Evolutionary conservation across 176 grass and related monocot species (phyloP), one percentile per base, ranked within the genome.

Genomic region (Raddia distichophylla): DNA sequence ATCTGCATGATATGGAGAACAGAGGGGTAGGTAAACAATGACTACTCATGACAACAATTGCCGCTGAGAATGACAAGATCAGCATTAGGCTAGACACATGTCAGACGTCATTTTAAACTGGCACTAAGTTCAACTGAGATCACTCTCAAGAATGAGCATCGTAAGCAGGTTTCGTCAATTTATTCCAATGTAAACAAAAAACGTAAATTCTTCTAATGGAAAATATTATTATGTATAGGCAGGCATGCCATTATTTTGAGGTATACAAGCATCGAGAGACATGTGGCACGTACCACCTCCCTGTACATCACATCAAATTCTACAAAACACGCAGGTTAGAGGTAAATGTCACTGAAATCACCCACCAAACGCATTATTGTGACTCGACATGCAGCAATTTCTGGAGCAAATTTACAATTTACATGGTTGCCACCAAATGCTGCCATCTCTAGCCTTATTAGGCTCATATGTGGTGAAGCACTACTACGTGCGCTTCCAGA

Each of bases 381-480:
- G 46, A 60, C 15, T 80, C 19, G 48, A 67, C 19, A 10, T 18
- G 52, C 44, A 17, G 62, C n/a, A 2, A 9, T 44, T 32, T 76
- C 17, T 45, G 56, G 15, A 14, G 42, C 40, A 77, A 77, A 70
- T 7, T 64, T 55, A 64, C 64, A 67, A 59, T 80, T 64, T 81
- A 80, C 70, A 76, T 11, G 43, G 51, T 60, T 60, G 27, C 27
- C 56, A 88, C 87, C 77, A 80, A 66, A 85, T 13, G 1, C 6
- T 13, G 60, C 5, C 64, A 80, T 63, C 77, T 75, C 59, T 48
- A 66, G 50, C 40, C 16, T 66, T 27, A 17, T 71, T 35, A 47
- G 64, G 56, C 64, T 63, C 2, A 69, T 54, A 13, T 7, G 9
- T 60, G 46, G 80, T 66, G 44, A 79, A 50, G 80, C 44, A 47